phyloP scores from a whole-genome alignment of 345 rosid species.

The Rhodamnia argentea region DNA sequence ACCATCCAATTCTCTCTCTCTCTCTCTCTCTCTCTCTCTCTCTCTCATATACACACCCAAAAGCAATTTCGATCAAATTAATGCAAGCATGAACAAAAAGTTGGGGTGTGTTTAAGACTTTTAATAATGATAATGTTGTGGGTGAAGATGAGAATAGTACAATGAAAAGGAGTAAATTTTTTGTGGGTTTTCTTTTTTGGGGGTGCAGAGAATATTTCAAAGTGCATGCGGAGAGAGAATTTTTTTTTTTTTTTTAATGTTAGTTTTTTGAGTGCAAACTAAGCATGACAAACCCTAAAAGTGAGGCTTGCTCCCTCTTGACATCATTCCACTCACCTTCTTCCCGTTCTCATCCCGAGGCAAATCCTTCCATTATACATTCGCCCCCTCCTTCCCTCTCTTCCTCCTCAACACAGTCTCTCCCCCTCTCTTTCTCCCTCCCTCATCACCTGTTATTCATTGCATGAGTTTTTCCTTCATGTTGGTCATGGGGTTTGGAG shows the following conservation, averaged over 20 bases:
- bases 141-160: neutral
- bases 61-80: neutral
- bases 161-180: conserved; percentile 2
- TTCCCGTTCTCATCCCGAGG: conserved; percentile 53
- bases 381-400: conserved; percentile 5
- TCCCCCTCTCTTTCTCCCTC: neutral
- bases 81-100: neutral
- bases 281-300: conserved; percentile 37
- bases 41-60: neutral
- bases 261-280: neutral
- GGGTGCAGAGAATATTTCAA: conserved; percentile 9
- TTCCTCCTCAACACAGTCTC: conserved; percentile 13
- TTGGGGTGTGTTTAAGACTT: neutral
- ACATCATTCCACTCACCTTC: conserved; percentile 68
- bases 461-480: neutral
- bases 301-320: conserved; percentile 27
- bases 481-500: neutral
- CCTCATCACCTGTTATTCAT: neutral
- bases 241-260: neutral
- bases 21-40: neutral
- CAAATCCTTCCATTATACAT: conserved; percentile 9
- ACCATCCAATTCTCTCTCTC: conserved; percentile 1
- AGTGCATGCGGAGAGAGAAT: conserved; percentile 8
- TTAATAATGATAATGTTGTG: neutral
- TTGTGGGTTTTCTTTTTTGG: neutral